Percentiles rank a stretch among this genome's conserved stretches.
Conservation (phyloP, 2,329 filamentous ascomycete genomes). For the Hymenotorrendiella dingleyae region DNA sequence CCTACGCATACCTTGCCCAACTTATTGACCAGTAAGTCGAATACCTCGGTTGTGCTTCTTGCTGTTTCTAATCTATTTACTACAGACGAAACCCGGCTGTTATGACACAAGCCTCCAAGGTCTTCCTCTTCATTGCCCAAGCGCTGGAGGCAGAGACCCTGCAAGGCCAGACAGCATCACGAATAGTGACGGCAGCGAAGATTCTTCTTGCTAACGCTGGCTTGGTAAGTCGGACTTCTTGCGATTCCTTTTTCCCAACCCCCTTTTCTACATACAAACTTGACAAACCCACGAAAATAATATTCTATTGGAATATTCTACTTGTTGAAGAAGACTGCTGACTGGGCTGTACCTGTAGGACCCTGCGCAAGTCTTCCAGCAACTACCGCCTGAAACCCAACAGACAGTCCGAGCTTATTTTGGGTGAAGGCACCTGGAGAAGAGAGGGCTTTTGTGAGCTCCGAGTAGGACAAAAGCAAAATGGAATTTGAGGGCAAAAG, state of each 20-base stretch:
- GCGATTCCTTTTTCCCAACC: not conserved
- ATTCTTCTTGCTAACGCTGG: slow-evolving; percentile 66
- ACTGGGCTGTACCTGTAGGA: too few species aligned
- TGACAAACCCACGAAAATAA: too few species aligned
- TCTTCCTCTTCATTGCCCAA: slow-evolving; percentile 80
- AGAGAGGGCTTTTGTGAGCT: not conserved
- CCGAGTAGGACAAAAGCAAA: too few species aligned
- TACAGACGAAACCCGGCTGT: slow-evolving; percentile 81
- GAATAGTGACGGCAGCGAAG: slow-evolving; percentile 74
- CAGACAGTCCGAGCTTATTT: slow-evolving; percentile 75
- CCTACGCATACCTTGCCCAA: slow-evolving; percentile 85
- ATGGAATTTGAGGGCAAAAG: not conserved
- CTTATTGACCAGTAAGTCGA: slow-evolving; percentile 85
- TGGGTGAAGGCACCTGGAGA: slow-evolving; percentile 48
- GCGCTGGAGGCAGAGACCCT: slow-evolving; percentile 88
- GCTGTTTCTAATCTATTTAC: slow-evolving; percentile 25
- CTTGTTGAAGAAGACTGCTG: too few species aligned
- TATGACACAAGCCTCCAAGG: slow-evolving; percentile 67
- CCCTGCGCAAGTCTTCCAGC: slow-evolving; percentile 66
- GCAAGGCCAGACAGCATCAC: slow-evolving; percentile 72
- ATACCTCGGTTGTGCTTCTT: not conserved
- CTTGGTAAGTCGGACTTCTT: too few species aligned
- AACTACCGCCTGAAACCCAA: slow-evolving; percentile 75
- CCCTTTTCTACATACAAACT: too few species aligned
- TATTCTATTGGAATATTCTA: too few species aligned